Percentiles rank a stretch among this genome's conserved stretches.
phyloP scores from a whole-genome alignment of 202 grass and related monocot genomes.

The Hordeum pubiflorum region DNA sequence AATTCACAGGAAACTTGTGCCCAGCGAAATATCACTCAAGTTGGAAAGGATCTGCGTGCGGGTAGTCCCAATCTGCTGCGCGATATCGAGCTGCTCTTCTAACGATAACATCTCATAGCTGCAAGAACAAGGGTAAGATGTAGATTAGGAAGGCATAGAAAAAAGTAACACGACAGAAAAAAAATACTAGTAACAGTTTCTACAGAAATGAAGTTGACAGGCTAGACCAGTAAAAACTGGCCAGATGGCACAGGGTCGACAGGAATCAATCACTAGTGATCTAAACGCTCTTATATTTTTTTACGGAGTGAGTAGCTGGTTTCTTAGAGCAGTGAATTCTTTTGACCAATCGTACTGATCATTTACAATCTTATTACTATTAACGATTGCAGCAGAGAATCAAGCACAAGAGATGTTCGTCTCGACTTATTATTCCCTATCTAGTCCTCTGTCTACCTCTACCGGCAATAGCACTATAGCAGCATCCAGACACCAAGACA shows the following conservation, averaged over 20 bases:
- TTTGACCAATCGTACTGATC: neutral
- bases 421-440: neutral
- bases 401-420: neutral
- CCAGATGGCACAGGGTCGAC: neutral
- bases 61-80: conserved; percentile 71
- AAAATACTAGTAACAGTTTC: neutral
- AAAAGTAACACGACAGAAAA: neutral
- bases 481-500: neutral
- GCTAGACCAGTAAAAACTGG: neutral
- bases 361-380: neutral
- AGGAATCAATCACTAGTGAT: no score
- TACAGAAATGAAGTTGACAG: neutral
- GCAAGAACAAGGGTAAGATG: conserved; percentile 5
- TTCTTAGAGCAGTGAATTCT: neutral
- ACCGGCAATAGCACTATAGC: neutral
- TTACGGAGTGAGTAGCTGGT: no score
- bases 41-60: conserved; percentile 78
- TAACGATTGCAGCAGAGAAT: neutral
- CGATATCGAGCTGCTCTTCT: conserved; percentile 78
- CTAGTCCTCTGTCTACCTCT: neutral
- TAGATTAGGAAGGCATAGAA: neutral
- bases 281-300: no score
- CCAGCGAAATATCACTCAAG: conserved; percentile 68
- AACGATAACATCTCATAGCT: conserved; percentile 90
- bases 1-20: conserved; percentile 73